Evolutionary conservation across 257 asterid genomes (phyloP).

Genomic region (Salvia rosmarinus): DNA sequence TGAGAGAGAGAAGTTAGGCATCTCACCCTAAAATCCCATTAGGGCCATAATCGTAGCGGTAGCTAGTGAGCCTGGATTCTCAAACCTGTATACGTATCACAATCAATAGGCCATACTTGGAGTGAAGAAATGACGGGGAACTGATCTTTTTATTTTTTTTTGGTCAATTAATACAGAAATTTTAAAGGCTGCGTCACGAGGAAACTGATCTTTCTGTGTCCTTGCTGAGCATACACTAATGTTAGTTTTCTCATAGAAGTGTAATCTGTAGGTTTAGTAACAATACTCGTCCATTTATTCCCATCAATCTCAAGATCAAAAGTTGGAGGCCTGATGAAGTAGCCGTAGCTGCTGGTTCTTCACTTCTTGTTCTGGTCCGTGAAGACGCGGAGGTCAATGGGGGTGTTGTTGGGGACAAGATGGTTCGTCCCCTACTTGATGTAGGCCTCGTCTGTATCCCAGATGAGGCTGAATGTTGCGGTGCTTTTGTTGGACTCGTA

Average conservation of each 20-base stretch:
- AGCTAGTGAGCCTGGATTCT: constrained; percentile 29
- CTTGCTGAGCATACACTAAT: constrained; percentile 35
- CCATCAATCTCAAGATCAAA: constrained; percentile 37
- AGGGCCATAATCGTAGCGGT: constrained; percentile 29
- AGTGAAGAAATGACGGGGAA: constrained; percentile 33
- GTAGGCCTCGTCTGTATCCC: constrained; percentile 29
- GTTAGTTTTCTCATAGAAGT: constrained; percentile 17
- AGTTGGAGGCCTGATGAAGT: constrained; percentile 32
- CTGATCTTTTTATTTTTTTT: no score
- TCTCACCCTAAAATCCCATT: constrained; percentile 25
- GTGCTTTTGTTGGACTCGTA: constrained; percentile 27
- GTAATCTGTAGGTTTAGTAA: not conserved
- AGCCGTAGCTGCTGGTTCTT: not conserved
- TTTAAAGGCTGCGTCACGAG: no score
- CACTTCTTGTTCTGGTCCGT: constrained; percentile 35
- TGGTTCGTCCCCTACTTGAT: constrained; percentile 28
- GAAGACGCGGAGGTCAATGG: constrained; percentile 31
- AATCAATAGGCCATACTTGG: constrained; percentile 26
- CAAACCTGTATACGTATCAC: constrained; percentile 13
- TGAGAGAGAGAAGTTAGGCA: not conserved
- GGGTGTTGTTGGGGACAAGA: not conserved
- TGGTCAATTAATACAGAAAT: no score
- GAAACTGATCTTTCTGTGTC: constrained; percentile 12
- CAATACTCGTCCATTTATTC: constrained; percentile 28
- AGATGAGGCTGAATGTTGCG: not conserved